Base-by-base conservation (phyloP, 2,329 filamentous ascomycete species). In the Fusarium sp. region DNA sequence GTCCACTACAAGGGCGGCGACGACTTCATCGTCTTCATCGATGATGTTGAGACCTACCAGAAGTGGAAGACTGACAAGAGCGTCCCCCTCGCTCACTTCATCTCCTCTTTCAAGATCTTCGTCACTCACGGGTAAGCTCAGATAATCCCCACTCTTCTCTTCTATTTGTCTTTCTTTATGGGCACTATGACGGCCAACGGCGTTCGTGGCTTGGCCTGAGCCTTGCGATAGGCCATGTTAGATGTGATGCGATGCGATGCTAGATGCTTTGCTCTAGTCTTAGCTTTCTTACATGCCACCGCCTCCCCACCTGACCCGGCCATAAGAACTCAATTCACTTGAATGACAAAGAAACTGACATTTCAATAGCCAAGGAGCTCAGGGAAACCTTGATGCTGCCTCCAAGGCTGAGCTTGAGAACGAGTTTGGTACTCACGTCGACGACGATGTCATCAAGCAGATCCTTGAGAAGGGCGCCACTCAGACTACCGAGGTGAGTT, bases 101-200 rank as follows among this genome's bases (percentile, higher is more conserved):
- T 98, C 56, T 93, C 90, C 60, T 86, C 91, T 9, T 98, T 93
- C 85, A 92, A 97, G 85, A 85, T 99, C 76, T 97, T 97, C 76
- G 83, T 91, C 43, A 97, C 94, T 35, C 92, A 96, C 84, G 92
- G 90, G 94, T 97, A 86, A 70, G 59, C 27, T 46, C 41, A 60
- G 82, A 92, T 83, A 47, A 50, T 69, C 61, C 53, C 72, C 56
- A 47, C 54, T 56, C 40, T 51, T 30, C 35, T 46, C 52, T 33
- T 56, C 52, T 6, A 22, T 43, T 39, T n/a, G n/a, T 40, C 14
- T 23, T 47, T 39, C 8, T 25, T 20, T 33, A 19, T 52, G 27
- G 44, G 22, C 47, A 22, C 30, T 43, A 41, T 41, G 20, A 41
- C 46, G 32, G 37, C 20, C 19, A 37, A 46, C 22, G 17, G 22